Percentiles rank a stretch among this genome's conserved stretches.
These are phyloP conservation scores for Penicillium canescens DNA, from an alignment of 495 filamentous ascomycete species.

Conservation along the genomic window DNA sequence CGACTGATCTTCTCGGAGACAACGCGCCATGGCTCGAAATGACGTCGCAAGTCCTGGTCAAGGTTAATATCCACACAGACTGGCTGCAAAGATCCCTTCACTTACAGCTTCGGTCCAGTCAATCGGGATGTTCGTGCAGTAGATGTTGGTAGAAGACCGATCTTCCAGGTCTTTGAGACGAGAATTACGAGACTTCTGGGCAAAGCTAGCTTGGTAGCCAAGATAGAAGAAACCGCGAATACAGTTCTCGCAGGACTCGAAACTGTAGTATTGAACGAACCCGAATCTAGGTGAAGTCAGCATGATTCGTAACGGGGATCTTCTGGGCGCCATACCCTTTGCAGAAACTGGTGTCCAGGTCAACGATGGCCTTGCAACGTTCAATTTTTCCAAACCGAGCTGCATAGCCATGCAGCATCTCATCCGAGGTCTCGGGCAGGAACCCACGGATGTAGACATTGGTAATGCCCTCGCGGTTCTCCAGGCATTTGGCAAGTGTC, in stretches of 20 bases:
- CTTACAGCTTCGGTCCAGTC: slow-evolving; percentile 84
- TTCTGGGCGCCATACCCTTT: slow-evolving; percentile 69
- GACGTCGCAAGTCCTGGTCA: slow-evolving; percentile 38
- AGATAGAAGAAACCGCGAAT: slow-evolving; percentile 93
- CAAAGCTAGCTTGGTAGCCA: slow-evolving; percentile 96
- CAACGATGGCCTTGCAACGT: slow-evolving; percentile 96
- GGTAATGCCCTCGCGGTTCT: slow-evolving; percentile 82
- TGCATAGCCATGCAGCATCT: slow-evolving; percentile 79
- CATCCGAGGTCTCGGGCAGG: slow-evolving; percentile 90
- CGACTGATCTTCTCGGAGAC: slow-evolving; percentile 91
- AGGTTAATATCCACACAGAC: not conserved
- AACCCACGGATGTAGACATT: slow-evolving; percentile 98
- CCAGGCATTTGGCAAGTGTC: slow-evolving; percentile 84
- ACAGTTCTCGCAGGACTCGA: slow-evolving; percentile 87
- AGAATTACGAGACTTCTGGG: slow-evolving; percentile 95
- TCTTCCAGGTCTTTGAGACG: slow-evolving; percentile 91
- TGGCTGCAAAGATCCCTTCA: not conserved
- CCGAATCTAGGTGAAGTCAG: slow-evolving; percentile 69
- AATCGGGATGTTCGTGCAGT: slow-evolving; percentile 92
- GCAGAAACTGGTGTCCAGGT: slow-evolving; percentile 83
- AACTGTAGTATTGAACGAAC: slow-evolving; percentile 89
- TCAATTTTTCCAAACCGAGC: slow-evolving; percentile 86
- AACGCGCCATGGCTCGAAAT: slow-evolving; percentile 78
- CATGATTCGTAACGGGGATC: not conserved
- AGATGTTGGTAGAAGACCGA: slow-evolving; percentile 86